A percentile compares a stretch with the other conserved stretches of the same genome.
These are phyloP conservation scores for Xerocomus nothofagi DNA, from an alignment of 1,284 basidiomycete species.

Conservation along the genomic window DNA sequence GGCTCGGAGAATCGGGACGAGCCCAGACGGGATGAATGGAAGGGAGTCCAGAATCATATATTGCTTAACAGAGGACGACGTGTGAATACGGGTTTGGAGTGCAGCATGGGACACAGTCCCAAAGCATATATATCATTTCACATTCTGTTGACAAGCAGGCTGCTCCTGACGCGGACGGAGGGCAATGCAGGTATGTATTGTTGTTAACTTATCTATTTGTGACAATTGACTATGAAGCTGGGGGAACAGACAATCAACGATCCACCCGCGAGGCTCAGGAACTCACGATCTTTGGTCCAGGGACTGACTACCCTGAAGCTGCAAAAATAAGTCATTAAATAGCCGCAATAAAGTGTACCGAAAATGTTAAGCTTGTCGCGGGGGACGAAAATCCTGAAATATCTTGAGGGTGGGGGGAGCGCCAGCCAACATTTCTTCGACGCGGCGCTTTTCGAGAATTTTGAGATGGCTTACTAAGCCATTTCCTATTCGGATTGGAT, in stretches of 20 bases:
- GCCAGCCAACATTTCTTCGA: slow-evolving; percentile 25
- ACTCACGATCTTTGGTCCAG: neutral
- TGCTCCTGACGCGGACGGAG: neutral
- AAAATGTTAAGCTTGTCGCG: slow-evolving; percentile 3
- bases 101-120: neutral
- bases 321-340: slow-evolving; percentile 28
- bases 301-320: neutral
- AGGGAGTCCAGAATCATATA: neutral
- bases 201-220: neutral
- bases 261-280: slow-evolving; percentile 20
- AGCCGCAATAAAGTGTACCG: slow-evolving; percentile 1
- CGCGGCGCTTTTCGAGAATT: slow-evolving; percentile 35
- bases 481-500: slow-evolving; percentile 14
- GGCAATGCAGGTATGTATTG: neutral
- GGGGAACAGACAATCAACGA: slow-evolving; percentile 3
- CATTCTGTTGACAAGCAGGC: neutral
- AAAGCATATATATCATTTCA: neutral
- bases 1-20: slow-evolving; percentile 16
- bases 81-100: slow-evolving; percentile 1
- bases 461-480: slow-evolving; percentile 9
- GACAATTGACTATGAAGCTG: neutral
- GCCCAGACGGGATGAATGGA: neutral
- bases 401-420: slow-evolving; percentile 20
- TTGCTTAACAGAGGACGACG: neutral
- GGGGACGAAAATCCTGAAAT: slow-evolving; percentile 29